These are phyloP conservation scores for Haplosporangium sp. DNA, from an alignment of 371 early-diverging fungal species.

Conservation along the genomic window DNA sequence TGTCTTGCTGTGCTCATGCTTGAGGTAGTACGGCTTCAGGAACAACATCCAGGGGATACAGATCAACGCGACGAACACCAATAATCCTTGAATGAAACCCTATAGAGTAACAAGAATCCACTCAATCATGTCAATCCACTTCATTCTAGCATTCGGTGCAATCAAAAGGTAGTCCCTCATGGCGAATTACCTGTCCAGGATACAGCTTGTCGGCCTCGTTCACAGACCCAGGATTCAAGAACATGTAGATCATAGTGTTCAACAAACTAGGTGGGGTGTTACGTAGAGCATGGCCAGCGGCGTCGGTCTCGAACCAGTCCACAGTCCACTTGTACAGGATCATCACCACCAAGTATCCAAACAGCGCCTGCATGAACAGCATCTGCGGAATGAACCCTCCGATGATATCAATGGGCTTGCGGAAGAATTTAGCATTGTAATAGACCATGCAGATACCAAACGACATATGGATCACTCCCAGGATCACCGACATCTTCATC, in stretches of 20 bases:
- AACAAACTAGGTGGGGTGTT: slow-evolving; percentile 94
- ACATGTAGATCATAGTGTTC: slow-evolving; percentile 99
- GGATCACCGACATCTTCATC: slow-evolving; percentile 99
- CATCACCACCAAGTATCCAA: slow-evolving; percentile 95
- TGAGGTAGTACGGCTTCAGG: slow-evolving; percentile 92
- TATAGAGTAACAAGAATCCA: slow-evolving; percentile 37
- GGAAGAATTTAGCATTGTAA: slow-evolving; percentile 93
- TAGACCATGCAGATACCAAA: slow-evolving; percentile 94
- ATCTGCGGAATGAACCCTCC: slow-evolving; percentile 96
- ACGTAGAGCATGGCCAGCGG: slow-evolving; percentile 71
- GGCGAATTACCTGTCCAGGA: slow-evolving; percentile 81
- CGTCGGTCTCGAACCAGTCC: slow-evolving; percentile 84
- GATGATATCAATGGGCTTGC: slow-evolving; percentile 83
- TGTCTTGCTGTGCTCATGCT: slow-evolving; percentile 82
- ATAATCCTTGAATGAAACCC: slow-evolving; percentile 84
- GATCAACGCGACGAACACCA: slow-evolving; percentile 90
- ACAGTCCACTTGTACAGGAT: slow-evolving; percentile 99
- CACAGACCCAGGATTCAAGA: slow-evolving; percentile 93
- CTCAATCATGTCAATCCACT: background rate
- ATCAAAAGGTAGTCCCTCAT: no score
- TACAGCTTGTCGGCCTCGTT: slow-evolving; percentile 77
- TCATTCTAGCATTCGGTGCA: no score
- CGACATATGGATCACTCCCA: slow-evolving; percentile 99
- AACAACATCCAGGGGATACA: slow-evolving; percentile 99
- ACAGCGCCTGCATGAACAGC: slow-evolving; percentile 91